A percentile compares a stretch with the other conserved stretches of the same genome.
Conservation (phyloP, 176 grass and related monocot species). For the Rhynchospora breviuscula region DNA sequence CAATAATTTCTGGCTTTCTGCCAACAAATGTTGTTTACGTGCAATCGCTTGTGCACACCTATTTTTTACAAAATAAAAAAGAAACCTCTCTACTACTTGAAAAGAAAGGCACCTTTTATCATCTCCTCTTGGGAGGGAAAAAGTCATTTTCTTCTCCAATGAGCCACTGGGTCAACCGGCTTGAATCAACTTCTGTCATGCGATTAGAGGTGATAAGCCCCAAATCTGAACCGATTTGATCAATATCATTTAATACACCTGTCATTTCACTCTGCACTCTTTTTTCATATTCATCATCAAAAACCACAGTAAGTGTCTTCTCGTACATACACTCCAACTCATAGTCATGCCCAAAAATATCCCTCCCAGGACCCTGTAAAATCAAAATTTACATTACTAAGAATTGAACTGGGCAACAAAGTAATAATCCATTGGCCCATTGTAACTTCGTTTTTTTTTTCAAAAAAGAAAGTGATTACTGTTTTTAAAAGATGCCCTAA, state of each 20-base stretch:
- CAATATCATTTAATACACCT: slow-evolving; percentile 43
- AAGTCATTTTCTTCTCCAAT: slow-evolving; percentile 67
- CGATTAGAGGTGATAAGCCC: slow-evolving; percentile 54
- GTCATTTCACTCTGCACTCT: slow-evolving; percentile 46
- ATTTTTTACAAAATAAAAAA: slow-evolving; percentile 15
- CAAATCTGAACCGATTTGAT: slow-evolving; percentile 63
- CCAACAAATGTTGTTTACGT: no score
- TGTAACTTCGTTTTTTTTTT: neutral
- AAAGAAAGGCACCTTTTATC: no score
- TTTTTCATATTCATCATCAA: slow-evolving; percentile 41
- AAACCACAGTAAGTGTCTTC: slow-evolving; percentile 42
- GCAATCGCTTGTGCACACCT: neutral
- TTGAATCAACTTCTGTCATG: slow-evolving; percentile 43
- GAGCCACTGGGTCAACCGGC: slow-evolving; percentile 74
- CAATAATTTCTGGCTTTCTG: neutral
- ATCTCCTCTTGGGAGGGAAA: slow-evolving; percentile 8
- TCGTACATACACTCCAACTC: slow-evolving; percentile 61
- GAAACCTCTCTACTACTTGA: no score
- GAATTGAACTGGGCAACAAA: neutral
- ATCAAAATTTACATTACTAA: neutral
- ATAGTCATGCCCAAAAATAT: slow-evolving; percentile 65
- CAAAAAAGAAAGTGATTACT: neutral
- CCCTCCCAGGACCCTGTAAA: slow-evolving; percentile 67
- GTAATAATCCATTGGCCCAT: neutral
- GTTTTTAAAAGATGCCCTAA: neutral